Evolutionary conservation across 441 rosid species (phyloP).

Genomic region (Pelargonium myrrhifolium): DNA sequence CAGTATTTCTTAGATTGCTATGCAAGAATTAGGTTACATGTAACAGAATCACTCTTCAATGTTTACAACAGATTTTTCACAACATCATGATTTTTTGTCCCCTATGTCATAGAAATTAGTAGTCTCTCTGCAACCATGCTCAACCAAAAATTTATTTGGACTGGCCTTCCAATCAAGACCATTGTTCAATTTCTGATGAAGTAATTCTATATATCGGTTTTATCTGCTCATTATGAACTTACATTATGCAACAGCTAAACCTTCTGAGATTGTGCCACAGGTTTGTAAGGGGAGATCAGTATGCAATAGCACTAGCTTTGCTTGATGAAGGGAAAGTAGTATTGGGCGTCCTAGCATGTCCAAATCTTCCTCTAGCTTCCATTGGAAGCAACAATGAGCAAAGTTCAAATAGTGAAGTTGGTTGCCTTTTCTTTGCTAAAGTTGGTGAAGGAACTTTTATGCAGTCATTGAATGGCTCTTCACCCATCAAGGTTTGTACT

Average conservation of each 20-base stretch:
- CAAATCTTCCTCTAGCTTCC: constrained; percentile 67
- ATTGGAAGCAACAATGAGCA: constrained; percentile 25
- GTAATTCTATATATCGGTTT: not conserved
- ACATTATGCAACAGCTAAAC: not conserved
- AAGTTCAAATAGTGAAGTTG: constrained; percentile 35
- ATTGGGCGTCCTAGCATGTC: constrained; percentile 85
- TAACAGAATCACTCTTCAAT: too few relatives aligned
- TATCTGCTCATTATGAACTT: constrained; percentile 4
- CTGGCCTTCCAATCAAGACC: not conserved
- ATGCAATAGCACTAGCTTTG: constrained; percentile 85
- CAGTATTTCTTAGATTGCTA: too few relatives aligned
- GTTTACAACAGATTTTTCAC: too few relatives aligned
- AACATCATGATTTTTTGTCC: too few relatives aligned
- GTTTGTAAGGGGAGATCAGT: constrained; percentile 89
- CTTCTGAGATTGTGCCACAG: constrained; percentile 29
- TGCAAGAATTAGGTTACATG: too few relatives aligned
- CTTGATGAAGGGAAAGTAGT: constrained; percentile 88
- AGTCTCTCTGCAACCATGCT: too few relatives aligned
- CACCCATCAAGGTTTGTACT: constrained; percentile 40
- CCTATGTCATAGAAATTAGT: too few relatives aligned
- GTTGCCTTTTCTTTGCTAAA: constrained; percentile 80
- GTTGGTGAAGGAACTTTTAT: constrained; percentile 76
- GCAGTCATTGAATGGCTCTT: constrained; percentile 59
- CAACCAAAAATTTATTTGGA: too few relatives aligned
- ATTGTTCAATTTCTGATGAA: not conserved